phyloP scores from a whole-genome alignment of 164 flowering plant species.

The Vitis labrusca region DNA sequence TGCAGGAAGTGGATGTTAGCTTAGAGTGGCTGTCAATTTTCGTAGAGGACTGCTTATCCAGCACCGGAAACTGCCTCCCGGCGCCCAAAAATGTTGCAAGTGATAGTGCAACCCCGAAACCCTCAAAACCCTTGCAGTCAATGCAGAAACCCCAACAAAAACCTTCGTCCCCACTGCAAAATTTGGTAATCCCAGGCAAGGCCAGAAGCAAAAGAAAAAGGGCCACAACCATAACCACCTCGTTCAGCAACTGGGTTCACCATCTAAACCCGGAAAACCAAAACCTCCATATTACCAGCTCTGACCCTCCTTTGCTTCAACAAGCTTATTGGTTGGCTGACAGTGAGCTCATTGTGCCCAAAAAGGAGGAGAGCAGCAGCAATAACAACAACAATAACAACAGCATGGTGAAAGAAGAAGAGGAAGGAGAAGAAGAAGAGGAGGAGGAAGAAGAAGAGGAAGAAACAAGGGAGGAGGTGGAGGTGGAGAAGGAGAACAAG shows the following conservation, averaged over 20 bases:
- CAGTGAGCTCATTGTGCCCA: slow-evolving; percentile 55
- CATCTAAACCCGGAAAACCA: slow-evolving; percentile 19
- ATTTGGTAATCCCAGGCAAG: slow-evolving; percentile 36
- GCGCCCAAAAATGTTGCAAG: slow-evolving; percentile 10
- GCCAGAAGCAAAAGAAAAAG: slow-evolving; percentile 59
- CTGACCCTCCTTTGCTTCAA: slow-evolving; percentile 52
- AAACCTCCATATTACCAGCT: slow-evolving; percentile 14
- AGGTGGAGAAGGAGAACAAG: slow-evolving; percentile 8
- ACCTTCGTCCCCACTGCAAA: slow-evolving; percentile 21
- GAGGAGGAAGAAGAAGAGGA: slow-evolving; percentile 9
- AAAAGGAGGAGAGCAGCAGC: slow-evolving; percentile 15
- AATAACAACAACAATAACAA: neutral
- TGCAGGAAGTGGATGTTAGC: slow-evolving; percentile 52
- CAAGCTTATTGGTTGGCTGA: slow-evolving; percentile 65
- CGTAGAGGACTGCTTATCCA: slow-evolving; percentile 59
- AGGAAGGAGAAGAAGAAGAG: neutral
- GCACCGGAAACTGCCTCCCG: slow-evolving; percentile 39
- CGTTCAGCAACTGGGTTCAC: slow-evolving; percentile 20
- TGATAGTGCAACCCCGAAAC: neutral
- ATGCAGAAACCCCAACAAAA: slow-evolving; percentile 11
- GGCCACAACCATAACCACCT: slow-evolving; percentile 13
- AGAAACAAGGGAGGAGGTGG: slow-evolving; percentile 9
- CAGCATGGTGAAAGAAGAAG: neutral
- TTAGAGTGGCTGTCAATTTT: slow-evolving; percentile 62
- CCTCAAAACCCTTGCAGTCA: slow-evolving; percentile 11